A percentile compares a stretch with the other conserved stretches of the same genome.
Evolutionary conservation across 805 yeast species (phyloP).

Genomic region (Starmera quercuum): DNA sequence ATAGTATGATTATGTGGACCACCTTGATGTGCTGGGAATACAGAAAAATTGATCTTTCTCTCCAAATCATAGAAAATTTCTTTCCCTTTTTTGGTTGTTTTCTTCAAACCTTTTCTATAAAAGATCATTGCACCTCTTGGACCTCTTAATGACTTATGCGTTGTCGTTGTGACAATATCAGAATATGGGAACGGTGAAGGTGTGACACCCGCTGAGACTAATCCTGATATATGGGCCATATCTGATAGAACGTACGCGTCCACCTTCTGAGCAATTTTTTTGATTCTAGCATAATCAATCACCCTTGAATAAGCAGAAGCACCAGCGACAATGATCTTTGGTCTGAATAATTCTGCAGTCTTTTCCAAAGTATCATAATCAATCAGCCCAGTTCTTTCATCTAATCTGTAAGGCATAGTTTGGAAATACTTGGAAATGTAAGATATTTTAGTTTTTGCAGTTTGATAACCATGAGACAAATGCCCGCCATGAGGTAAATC

Average conservation of each 20-base stretch:
- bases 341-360: slow-evolving; percentile 83
- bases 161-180: slow-evolving; percentile 95
- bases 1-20: slow-evolving; percentile 99
- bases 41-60: slow-evolving; percentile 88
- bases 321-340: slow-evolving; percentile 93
- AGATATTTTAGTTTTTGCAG: slow-evolving; percentile 82
- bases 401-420: slow-evolving; percentile 94
- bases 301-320: slow-evolving; percentile 92
- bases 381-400: slow-evolving; percentile 80
- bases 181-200: slow-evolving; percentile 90
- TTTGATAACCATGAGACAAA: slow-evolving; percentile 94
- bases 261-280: slow-evolving; percentile 82
- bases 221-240: slow-evolving; percentile 97
- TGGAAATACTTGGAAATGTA: slow-evolving; percentile 91
- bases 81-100: slow-evolving; percentile 76
- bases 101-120: slow-evolving; percentile 90
- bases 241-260: slow-evolving; percentile 91
- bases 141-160: slow-evolving; percentile 96
- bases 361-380: slow-evolving; percentile 84
- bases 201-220: slow-evolving; percentile 89
- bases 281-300: slow-evolving; percentile 86
- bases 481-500: slow-evolving; percentile 99
- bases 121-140: slow-evolving; percentile 99
- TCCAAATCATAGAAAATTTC: slow-evolving; percentile 83
- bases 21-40: slow-evolving; percentile 99